phyloP scores from a whole-genome alignment of 371 early-diverging fungal species.

The Vairimorpha apis region DNA sequence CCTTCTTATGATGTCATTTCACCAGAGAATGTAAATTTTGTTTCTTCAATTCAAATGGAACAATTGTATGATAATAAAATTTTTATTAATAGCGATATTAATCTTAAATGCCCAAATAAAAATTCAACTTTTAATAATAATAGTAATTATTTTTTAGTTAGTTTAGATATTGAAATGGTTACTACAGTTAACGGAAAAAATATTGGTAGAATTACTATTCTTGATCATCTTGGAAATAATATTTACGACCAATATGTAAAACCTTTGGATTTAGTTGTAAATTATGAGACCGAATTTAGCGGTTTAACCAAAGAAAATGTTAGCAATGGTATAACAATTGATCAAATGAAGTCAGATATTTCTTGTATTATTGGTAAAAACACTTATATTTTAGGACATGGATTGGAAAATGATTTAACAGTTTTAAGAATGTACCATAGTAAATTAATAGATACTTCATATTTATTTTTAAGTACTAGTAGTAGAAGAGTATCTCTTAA shows the following conservation, averaged over 20 bases:
- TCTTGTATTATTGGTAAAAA: slow-evolving; percentile 52
- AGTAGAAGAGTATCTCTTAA: slow-evolving; percentile 55
- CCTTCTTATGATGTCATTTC: slow-evolving; percentile 13
- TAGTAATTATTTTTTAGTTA: slow-evolving; percentile 42
- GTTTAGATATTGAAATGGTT: slow-evolving; percentile 63
- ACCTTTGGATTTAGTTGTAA: slow-evolving; percentile 44
- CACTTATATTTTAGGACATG: slow-evolving; percentile 62
- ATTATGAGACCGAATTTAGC: slow-evolving; percentile 58
- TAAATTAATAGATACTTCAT: slow-evolving; percentile 61
- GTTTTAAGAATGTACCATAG: slow-evolving; percentile 54
- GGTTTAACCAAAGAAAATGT: slow-evolving; percentile 50
- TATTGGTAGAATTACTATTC: slow-evolving; percentile 54
- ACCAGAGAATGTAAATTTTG: slow-evolving; percentile 16
- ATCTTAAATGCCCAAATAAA: slow-evolving; percentile 23
- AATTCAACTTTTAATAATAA: neutral
- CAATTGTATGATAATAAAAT: slow-evolving; percentile 24
- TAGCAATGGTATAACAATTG: slow-evolving; percentile 35
- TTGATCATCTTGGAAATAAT: slow-evolving; percentile 46
- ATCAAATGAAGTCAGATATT: slow-evolving; percentile 35
- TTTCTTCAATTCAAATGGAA: slow-evolving; percentile 22
- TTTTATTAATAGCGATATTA: slow-evolving; percentile 26
- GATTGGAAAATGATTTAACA: slow-evolving; percentile 59
- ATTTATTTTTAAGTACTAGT: slow-evolving; percentile 45
- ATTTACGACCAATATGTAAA: slow-evolving; percentile 59
- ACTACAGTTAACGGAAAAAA: slow-evolving; percentile 49